A percentile compares a stretch with the other conserved stretches of the same genome.
phyloP scores from a whole-genome alignment of 331 rosid species.

The Spiraea crenata region DNA sequence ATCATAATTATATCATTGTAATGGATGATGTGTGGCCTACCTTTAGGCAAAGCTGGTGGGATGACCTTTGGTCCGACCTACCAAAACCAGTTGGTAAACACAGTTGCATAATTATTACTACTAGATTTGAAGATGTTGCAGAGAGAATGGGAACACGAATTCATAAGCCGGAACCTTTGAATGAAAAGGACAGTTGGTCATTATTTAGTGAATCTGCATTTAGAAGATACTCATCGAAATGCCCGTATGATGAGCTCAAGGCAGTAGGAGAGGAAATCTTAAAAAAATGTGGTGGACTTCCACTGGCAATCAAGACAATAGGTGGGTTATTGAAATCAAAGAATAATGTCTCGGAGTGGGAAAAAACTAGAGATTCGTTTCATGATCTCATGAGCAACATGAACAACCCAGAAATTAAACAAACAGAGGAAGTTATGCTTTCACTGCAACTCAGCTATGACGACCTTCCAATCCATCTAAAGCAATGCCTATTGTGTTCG shows the following conservation, averaged over 20 bases:
- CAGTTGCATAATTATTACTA: slow-evolving; percentile 15
- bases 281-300: slow-evolving; percentile 25
- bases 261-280: background rate
- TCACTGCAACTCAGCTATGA: slow-evolving; percentile 8
- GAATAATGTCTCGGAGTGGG: background rate
- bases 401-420: too few relatives aligned
- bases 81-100: background rate
- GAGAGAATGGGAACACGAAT: background rate
- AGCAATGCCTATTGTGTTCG: slow-evolving; percentile 19
- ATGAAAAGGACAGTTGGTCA: background rate
- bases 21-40: slow-evolving; percentile 26
- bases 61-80: background rate
- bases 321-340: background rate
- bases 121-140: background rate
- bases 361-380: background rate
- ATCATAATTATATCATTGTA: slow-evolving; percentile 6
- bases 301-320: slow-evolving; percentile 22
- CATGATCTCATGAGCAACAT: background rate
- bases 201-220: slow-evolving; percentile 4
- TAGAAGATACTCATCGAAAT: too few relatives aligned
- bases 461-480: slow-evolving; percentile 7
- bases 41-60: background rate
- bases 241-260: background rate
- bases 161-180: background rate
- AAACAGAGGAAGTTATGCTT: background rate